Conservation (phyloP, 2,329 filamentous ascomycete genomes). For the Sordariomycetes sp. region DNA sequence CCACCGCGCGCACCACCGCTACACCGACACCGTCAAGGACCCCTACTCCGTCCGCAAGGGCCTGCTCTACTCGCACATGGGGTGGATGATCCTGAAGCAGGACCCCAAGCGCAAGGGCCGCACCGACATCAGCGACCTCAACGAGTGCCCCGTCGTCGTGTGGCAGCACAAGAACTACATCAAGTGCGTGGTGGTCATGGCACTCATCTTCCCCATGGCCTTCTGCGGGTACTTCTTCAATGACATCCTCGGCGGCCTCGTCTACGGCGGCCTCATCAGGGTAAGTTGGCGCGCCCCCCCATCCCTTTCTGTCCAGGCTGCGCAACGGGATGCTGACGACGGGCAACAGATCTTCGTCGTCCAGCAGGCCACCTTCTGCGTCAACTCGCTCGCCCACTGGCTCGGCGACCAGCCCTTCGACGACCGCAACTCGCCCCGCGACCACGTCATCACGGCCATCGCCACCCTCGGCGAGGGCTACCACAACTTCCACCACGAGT, state of each 20-base stretch:
- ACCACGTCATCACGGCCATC: slow-evolving; percentile 75
- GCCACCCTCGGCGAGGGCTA: slow-evolving; percentile 81
- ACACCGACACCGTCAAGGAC: slow-evolving; percentile 86
- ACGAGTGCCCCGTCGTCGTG: slow-evolving; percentile 72
- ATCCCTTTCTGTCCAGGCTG: too few relatives aligned
- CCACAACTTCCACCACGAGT: slow-evolving; percentile 95
- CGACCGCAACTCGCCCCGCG: slow-evolving; percentile 81
- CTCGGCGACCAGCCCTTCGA: slow-evolving; percentile 87
- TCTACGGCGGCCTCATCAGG: slow-evolving; percentile 75
- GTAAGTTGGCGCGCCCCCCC: background rate
- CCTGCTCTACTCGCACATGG: slow-evolving; percentile 69
- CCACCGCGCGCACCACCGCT: slow-evolving; percentile 80
- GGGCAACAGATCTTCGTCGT: slow-evolving; percentile 57
- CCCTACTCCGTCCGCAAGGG: slow-evolving; percentile 87
- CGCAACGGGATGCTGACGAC: background rate
- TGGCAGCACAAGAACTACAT: slow-evolving; percentile 85
- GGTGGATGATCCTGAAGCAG: slow-evolving; percentile 91
- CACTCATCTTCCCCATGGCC: slow-evolving; percentile 59
- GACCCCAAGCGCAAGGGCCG: slow-evolving; percentile 81
- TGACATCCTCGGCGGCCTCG: slow-evolving; percentile 69
- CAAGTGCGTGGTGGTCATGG: slow-evolving; percentile 67
- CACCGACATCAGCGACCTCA: slow-evolving; percentile 78
- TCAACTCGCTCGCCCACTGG: slow-evolving; percentile 86
- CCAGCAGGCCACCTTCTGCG: slow-evolving; percentile 85
- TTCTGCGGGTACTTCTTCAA: slow-evolving; percentile 69